Percentiles rank a stretch among this genome's conserved stretches.
Conservation (phyloP, 805 yeast species). For the Groenewaldozyma salmanticensis region DNA sequence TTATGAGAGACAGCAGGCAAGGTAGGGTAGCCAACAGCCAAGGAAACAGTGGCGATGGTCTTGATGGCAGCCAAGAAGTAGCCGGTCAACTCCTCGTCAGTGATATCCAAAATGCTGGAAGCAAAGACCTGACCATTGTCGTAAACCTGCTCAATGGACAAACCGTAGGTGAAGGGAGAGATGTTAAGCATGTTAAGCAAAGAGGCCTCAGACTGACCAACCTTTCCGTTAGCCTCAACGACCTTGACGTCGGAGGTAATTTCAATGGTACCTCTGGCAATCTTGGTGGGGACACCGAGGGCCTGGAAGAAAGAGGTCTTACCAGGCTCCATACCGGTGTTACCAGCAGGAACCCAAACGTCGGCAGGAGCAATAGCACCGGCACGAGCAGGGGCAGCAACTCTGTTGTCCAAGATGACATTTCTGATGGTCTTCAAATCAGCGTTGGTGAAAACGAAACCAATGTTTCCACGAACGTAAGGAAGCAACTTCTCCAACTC, state of each 20-base stretch:
- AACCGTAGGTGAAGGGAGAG: constrained; percentile 99
- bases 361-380: constrained; percentile 99
- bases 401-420: constrained; percentile 78
- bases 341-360: constrained; percentile 97
- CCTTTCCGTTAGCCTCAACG: constrained; percentile 74
- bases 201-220: constrained; percentile 99
- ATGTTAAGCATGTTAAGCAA: constrained; percentile 98
- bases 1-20: constrained; percentile 99
- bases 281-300: constrained; percentile 99
- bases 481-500: constrained; percentile 94
- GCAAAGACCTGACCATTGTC: constrained; percentile 99
- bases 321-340: constrained; percentile 99
- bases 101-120: constrained; percentile 91
- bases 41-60: constrained; percentile 91
- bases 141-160: constrained; percentile 93
- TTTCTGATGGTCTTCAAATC: constrained; percentile 93
- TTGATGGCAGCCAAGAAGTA: constrained; percentile 89
- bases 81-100: constrained; percentile 88
- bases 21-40: constrained; percentile 99
- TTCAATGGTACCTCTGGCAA: constrained; percentile 99
- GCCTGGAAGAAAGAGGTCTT: constrained; percentile 99
- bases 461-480: constrained; percentile 94
- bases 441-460: constrained; percentile 98
- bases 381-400: constrained; percentile 99
- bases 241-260: constrained; percentile 95